Conservation (phyloP, 371 early-diverging fungal species). For the Apophysomyces trapeziformis region DNA sequence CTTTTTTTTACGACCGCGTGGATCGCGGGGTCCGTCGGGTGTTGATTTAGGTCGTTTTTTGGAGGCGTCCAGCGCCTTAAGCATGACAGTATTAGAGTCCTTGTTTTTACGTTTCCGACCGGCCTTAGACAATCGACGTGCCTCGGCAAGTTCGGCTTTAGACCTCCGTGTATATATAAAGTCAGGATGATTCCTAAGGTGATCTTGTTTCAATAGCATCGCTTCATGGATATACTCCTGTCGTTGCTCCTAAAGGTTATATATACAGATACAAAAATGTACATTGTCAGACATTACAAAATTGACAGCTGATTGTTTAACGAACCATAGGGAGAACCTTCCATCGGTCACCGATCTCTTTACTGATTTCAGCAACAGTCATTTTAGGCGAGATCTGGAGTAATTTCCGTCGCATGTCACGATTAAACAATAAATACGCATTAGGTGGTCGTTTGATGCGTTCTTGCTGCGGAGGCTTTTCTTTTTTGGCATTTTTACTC, state of each 20-base stretch:
- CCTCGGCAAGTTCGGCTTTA: conserved; percentile 59
- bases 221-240: conserved; percentile 46
- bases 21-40: conserved; percentile 47
- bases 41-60: background rate
- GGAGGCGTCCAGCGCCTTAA: background rate
- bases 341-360: conserved; percentile 62
- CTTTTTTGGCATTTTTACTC: conserved; percentile 14
- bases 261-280: background rate
- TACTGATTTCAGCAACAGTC: conserved; percentile 62
- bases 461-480: conserved; percentile 17
- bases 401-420: conserved; percentile 60
- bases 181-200: conserved; percentile 61
- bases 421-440: conserved; percentile 65
- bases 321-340: conserved; percentile 36
- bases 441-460: conserved; percentile 68
- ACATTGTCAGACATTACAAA: conserved; percentile 1
- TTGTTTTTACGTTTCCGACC: conserved; percentile 10
- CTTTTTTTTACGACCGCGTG: conserved; percentile 67
- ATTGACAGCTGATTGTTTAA: conserved; percentile 1
- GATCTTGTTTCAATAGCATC: conserved; percentile 58
- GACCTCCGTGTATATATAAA: conserved; percentile 67
- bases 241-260: conserved; percentile 32
- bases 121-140: conserved; percentile 41
- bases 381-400: conserved; percentile 57
- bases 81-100: background rate